Percentiles rank a stretch among this genome's conserved stretches.
Conservation (phyloP, 768 basidiomycete species). For the Russula vinacea region DNA sequence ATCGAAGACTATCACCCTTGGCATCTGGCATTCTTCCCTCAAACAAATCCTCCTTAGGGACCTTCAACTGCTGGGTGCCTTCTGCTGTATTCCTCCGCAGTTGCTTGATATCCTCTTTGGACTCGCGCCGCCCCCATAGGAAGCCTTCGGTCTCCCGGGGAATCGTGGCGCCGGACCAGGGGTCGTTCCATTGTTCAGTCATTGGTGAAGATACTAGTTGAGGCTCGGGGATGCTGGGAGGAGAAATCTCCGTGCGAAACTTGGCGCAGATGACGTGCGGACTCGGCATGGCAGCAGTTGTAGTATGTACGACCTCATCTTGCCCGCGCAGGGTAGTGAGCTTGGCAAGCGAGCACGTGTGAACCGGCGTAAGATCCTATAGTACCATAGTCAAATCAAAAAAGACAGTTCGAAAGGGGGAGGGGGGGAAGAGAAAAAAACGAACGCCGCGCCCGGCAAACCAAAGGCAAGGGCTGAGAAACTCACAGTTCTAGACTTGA, state of each 20-base stretch:
- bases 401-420: not conserved
- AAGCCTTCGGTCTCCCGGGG: conserved; percentile 18
- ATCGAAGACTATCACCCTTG: conserved; percentile 12
- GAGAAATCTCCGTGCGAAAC: conserved; percentile 9
- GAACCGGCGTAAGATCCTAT: conserved; percentile 27
- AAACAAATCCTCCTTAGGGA: conserved; percentile 13
- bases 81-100: conserved; percentile 8
- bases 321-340: conserved; percentile 26
- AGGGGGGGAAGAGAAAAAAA: too few species aligned
- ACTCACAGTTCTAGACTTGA: conserved; percentile 52
- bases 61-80: not conserved
- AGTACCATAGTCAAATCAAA: conserved; percentile 1
- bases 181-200: conserved; percentile 23
- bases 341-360: conserved; percentile 24
- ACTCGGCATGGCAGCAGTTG: conserved; percentile 14
- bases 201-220: conserved; percentile 4
- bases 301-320: conserved; percentile 20
- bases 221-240: conserved; percentile 1
- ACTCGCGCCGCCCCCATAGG: conserved; percentile 22
- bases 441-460: not conserved
- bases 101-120: conserved; percentile 26
- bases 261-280: conserved; percentile 29
- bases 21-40: conserved; percentile 12
- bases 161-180: conserved; percentile 27
- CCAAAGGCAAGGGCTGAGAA: conserved; percentile 28